A percentile compares a stretch with the other conserved stretches of the same genome.
Conservation (phyloP, 139 green algal species). For the Picochlorum sp. region DNA sequence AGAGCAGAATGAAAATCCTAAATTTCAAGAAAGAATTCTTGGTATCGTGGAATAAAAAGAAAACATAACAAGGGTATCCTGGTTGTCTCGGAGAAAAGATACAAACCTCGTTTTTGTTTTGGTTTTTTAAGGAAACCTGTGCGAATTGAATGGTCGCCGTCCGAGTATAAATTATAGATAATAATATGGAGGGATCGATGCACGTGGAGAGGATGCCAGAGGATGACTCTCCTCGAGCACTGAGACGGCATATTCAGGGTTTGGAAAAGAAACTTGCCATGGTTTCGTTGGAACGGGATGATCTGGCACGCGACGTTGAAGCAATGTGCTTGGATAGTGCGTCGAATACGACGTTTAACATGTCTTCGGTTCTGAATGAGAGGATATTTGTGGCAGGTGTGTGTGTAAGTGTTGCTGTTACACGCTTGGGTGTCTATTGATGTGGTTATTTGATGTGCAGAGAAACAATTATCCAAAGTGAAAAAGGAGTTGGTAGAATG, state of each 20-base stretch:
- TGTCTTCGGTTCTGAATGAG: conserved; percentile 10
- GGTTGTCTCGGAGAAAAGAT: too few relatives aligned
- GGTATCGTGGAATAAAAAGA: neutral
- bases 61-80: too few relatives aligned
- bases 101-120: too few relatives aligned
- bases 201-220: neutral
- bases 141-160: too few relatives aligned
- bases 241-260: conserved; percentile 10
- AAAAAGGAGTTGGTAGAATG: neutral
- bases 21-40: too few relatives aligned
- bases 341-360: conserved; percentile 14
- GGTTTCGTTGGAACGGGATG: conserved; percentile 6
- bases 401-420: neutral
- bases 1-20: too few relatives aligned
- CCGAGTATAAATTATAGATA: too few relatives aligned
- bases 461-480: conserved; percentile 10
- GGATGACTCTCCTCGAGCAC: neutral
- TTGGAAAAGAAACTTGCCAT: conserved; percentile 4
- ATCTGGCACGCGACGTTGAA: conserved; percentile 14
- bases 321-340: conserved; percentile 11
- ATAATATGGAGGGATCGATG: too few relatives aligned
- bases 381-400: conserved; percentile 12
- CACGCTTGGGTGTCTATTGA: neutral
- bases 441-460: neutral
- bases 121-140: too few relatives aligned